Conservation (phyloP, 768 basidiomycete species). For the Mrakia frigida region DNA sequence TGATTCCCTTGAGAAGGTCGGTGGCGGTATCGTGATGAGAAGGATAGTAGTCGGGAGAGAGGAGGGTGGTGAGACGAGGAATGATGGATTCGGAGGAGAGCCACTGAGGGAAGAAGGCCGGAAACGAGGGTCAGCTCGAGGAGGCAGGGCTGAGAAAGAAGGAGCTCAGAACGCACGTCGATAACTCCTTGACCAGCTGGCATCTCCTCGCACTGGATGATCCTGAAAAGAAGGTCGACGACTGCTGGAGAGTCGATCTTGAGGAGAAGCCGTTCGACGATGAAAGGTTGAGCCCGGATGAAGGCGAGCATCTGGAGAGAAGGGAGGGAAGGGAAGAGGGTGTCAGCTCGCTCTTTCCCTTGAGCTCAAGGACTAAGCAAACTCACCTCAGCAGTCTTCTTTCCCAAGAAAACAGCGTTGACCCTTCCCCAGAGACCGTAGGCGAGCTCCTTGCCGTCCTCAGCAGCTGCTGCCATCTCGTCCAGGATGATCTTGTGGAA, state of each 20-base stretch:
- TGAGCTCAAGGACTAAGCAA: not conserved
- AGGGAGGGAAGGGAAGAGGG: not conserved
- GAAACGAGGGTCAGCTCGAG: slow-evolving; percentile 29
- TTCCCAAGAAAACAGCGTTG: slow-evolving; percentile 77
- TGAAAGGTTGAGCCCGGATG: slow-evolving; percentile 72
- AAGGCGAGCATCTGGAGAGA: slow-evolving; percentile 78
- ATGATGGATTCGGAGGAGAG: slow-evolving; percentile 78
- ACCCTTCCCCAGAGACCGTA: slow-evolving; percentile 93
- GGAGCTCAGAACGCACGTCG: slow-evolving; percentile 59
- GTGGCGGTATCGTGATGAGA: slow-evolving; percentile 80
- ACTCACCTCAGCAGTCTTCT: slow-evolving; percentile 80
- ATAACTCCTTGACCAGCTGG: slow-evolving; percentile 75
- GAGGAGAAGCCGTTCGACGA: slow-evolving; percentile 73
- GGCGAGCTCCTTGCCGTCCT: slow-evolving; percentile 61
- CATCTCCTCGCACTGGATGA: slow-evolving; percentile 83
- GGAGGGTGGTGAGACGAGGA: slow-evolving; percentile 67
- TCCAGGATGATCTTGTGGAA: slow-evolving; percentile 52
- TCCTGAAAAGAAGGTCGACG: slow-evolving; percentile 82
- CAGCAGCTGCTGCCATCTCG: slow-evolving; percentile 62
- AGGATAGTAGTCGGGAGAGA: slow-evolving; percentile 68
- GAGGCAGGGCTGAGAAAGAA: slow-evolving; percentile 42
- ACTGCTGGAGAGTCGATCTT: slow-evolving; percentile 87
- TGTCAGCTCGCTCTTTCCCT: not conserved
- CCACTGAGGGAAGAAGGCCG: slow-evolving; percentile 59
- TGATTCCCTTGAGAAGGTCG: slow-evolving; percentile 89